Conservation (phyloP, 768 basidiomycete genomes). For the Collybia nuda region DNA sequence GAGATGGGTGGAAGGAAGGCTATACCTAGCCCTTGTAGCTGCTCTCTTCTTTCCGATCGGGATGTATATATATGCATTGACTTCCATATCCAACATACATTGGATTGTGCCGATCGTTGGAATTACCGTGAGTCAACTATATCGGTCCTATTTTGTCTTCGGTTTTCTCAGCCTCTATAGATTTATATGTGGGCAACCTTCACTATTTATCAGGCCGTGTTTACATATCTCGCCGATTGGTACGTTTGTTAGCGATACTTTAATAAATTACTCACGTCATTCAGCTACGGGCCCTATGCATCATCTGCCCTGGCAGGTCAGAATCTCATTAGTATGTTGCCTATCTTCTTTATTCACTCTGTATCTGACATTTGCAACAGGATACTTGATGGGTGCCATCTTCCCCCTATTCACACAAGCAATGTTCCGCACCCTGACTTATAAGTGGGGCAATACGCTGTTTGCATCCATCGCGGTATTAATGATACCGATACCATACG, state of each 20-base stretch:
- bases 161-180: not conserved
- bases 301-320: conserved; percentile 71
- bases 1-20: conserved; percentile 56
- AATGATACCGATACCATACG: conserved; percentile 61
- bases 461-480: conserved; percentile 51
- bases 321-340: conserved; percentile 49
- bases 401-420: conserved; percentile 65
- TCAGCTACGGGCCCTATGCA: conserved; percentile 57
- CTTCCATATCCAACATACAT: conserved; percentile 47
- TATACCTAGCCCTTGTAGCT: conserved; percentile 56
- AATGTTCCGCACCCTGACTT: conserved; percentile 56
- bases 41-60: conserved; percentile 52
- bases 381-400: conserved; percentile 47
- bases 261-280: not conserved
- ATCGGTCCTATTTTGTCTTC: not conserved
- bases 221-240: conserved; percentile 66
- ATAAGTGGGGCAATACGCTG: conserved; percentile 60
- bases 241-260: conserved; percentile 22
- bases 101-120: conserved; percentile 70
- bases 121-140: conserved; percentile 33
- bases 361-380: conserved; percentile 21
- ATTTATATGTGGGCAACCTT: conserved; percentile 49
- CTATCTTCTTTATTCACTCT: not conserved
- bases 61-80: conserved; percentile 76
- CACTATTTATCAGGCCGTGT: conserved; percentile 57